Base-by-base conservation (phyloP, 2,329 filamentous ascomycete genomes). In the Fusarium compactum region DNA sequence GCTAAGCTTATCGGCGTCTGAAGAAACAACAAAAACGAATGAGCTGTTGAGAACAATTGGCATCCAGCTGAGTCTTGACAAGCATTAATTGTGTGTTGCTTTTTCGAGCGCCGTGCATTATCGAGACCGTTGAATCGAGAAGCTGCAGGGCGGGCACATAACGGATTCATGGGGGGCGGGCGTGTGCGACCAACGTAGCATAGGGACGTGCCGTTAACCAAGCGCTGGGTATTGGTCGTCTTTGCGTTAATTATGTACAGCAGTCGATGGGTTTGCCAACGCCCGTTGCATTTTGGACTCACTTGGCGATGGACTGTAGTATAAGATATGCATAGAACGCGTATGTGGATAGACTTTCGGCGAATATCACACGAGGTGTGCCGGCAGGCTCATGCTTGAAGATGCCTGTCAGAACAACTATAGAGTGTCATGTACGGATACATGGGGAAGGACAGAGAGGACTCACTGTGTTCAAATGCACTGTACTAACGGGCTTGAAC, bases 111-210 rank as follows among this genome's bases (percentile, higher is more conserved):
- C 50, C 56, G 60, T 74, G 70, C 69, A 74, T 71, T 59, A 66
- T 62, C 62, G 62, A 55, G 58, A 53, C 73, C 71, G 69, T 74
- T 75, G 64, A 66, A 69, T 73, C 73, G 68, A 71, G 55, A 61
- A 57, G 61, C 71, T 74, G 73, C 73, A 74, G 69, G 69, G 57
- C 63, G 64, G 69, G 58, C 65, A 66, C 40, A 65, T 71, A 67
- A 67, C 63, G 61, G 67, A 63, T 64, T 63, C 58, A 65, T 62
- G 53, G 41, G 63, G 63, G 60, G 54, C 38, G 51, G 46, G 30
- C 32, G 55, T 58, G 57, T 58, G 51, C 56, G 51, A 53, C 47
- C 56, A 56, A 48, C 62, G 52, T 62, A 64, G 65, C 34, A n/a
- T 56, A 70, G 67, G 62, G 69, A 74, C 70, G 62, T 66, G 63